phyloP scores from a whole-genome alignment of 768 basidiomycete species.

The Antrodiella citrinella region DNA sequence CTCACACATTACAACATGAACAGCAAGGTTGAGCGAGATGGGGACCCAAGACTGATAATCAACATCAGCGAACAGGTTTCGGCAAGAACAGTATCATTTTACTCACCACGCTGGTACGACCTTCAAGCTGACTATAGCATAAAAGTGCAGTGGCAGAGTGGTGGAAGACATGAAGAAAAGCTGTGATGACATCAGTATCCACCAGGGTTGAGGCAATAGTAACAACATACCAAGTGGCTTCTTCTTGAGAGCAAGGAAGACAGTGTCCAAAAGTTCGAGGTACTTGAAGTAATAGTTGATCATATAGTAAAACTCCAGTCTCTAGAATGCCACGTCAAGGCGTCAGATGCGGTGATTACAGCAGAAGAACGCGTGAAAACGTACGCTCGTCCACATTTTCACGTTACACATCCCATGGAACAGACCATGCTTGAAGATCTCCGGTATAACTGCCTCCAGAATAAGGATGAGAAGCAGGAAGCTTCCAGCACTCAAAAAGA shows the following conservation, averaged over 20 bases:
- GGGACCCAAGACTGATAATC: conserved; percentile 89
- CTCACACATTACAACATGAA: conserved; percentile 98
- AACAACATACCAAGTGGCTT: conserved; percentile 80
- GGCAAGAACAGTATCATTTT: background rate
- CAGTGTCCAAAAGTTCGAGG: conserved; percentile 90
- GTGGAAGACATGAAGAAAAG: conserved; percentile 98
- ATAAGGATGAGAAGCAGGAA: conserved; percentile 80
- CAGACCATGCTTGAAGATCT: conserved; percentile 60
- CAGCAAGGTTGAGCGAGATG: conserved; percentile 81
- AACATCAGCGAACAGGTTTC: background rate
- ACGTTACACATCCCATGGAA: conserved; percentile 74
- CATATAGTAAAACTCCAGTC: conserved; percentile 94
- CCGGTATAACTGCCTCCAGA: conserved; percentile 85
- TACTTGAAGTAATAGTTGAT: conserved; percentile 99
- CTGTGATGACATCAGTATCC: conserved; percentile 30
- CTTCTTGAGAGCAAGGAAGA: conserved; percentile 97
- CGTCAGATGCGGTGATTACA: background rate
- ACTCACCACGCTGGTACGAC: conserved; percentile 87
- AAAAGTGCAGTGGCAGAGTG: conserved; percentile 96
- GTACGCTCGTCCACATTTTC: conserved; percentile 79
- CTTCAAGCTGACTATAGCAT: conserved; percentile 91
- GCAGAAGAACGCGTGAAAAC: conserved; percentile 23
- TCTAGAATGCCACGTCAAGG: conserved; percentile 33
- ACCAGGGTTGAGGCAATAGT: background rate
- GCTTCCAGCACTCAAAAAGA: conserved; percentile 79